These are phyloP conservation scores for Neolentinus lepideus DNA, from an alignment of 1,284 basidiomycete species.

Conservation along the genomic window DNA sequence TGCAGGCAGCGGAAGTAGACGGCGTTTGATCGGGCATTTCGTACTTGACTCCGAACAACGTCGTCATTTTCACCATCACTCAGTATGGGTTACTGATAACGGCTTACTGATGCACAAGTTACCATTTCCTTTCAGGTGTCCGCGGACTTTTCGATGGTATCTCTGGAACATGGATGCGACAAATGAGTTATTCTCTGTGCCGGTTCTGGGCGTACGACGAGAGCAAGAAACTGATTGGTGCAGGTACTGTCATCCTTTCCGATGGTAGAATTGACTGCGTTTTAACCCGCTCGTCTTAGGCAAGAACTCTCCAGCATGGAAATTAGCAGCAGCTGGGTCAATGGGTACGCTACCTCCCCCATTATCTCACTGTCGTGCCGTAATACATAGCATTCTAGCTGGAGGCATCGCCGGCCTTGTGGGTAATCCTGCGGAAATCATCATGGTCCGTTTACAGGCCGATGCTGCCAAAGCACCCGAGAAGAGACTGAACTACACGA, in stretches of 20 bases:
- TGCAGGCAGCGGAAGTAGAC: not conserved
- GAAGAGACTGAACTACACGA: conserved; percentile 81
- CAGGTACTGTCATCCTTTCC: conserved; percentile 26
- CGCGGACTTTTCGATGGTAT: conserved; percentile 84
- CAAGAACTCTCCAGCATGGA: conserved; percentile 68
- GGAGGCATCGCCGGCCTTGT: conserved; percentile 78
- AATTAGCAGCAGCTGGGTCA: conserved; percentile 73
- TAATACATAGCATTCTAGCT: no score
- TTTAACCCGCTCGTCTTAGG: conserved; percentile 20
- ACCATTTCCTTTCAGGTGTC: conserved; percentile 31
- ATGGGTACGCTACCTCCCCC: conserved; percentile 56
- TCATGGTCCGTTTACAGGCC: conserved; percentile 83
- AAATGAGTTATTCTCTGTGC: conserved; percentile 91
- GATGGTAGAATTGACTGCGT: not conserved
- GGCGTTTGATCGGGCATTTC: not conserved
- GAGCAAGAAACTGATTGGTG: conserved; percentile 77
- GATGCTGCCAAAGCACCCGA: conserved; percentile 83
- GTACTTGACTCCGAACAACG: not conserved
- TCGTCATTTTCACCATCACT: not conserved
- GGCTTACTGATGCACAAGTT: not conserved
- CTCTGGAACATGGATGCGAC: conserved; percentile 82
- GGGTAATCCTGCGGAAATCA: conserved; percentile 87
- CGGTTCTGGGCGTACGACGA: conserved; percentile 93
- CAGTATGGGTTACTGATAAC: not conserved
- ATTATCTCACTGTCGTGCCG: no score